A percentile compares a stretch with the other conserved stretches of the same genome.
phyloP scores from a whole-genome alignment of 1,284 basidiomycete species.

The Cutaneotrichosporon sp. region DNA sequence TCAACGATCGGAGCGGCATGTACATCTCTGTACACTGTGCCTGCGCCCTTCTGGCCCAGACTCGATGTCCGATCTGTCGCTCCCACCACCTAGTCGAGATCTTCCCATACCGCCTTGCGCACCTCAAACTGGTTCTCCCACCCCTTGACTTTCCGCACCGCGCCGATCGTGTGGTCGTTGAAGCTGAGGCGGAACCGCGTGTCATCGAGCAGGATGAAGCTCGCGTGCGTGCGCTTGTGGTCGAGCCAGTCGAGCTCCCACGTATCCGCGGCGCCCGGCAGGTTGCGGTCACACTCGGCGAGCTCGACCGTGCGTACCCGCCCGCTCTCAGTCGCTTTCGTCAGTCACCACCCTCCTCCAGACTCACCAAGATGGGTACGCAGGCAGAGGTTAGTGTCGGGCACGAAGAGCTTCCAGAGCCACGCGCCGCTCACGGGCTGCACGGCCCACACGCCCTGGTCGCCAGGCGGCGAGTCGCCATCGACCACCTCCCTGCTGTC shows the following conservation, averaged over 20 bases:
- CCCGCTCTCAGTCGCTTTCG: neutral
- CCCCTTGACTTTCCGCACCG: neutral
- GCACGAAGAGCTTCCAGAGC: neutral
- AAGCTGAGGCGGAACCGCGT: neutral
- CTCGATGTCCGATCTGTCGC: neutral
- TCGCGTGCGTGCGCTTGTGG: neutral
- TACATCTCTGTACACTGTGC: too few relatives aligned
- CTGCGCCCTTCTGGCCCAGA: too few relatives aligned
- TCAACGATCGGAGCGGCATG: too few relatives aligned
- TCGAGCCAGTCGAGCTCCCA: neutral
- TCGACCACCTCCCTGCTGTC: neutral
- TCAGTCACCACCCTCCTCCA: neutral
- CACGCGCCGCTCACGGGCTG: neutral
- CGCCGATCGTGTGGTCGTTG: neutral
- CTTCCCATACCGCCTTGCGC: neutral
- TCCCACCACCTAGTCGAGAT: neutral
- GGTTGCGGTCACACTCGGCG: neutral
- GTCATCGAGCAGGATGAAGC: neutral
- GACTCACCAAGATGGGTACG: neutral
- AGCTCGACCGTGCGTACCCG: neutral
- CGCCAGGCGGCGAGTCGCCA: neutral
- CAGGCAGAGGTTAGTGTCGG: neutral
- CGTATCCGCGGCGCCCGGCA: neutral
- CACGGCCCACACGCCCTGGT: neutral
- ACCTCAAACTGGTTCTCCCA: neutral